Percentiles rank a stretch among this genome's conserved stretches.
phyloP scores from a whole-genome alignment of 1,284 basidiomycete species.

The Malassezia brasiliensis region DNA sequence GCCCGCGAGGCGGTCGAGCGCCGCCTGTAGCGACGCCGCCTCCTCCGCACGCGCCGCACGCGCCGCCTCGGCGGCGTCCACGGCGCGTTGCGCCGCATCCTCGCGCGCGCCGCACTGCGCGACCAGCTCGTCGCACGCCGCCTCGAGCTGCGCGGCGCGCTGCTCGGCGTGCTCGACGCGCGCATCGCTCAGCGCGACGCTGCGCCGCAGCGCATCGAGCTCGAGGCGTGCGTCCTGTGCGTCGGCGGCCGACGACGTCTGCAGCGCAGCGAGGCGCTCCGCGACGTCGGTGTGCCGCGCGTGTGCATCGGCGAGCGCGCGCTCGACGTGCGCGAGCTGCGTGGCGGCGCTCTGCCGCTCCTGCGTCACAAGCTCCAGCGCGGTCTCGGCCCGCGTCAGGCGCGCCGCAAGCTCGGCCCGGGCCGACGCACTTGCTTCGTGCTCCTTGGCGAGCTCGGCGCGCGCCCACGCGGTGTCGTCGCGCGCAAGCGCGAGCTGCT shows the following conservation, averaged over 20 bases:
- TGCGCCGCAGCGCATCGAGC: conserved; percentile 60
- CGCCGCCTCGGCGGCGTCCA: conserved; percentile 53
- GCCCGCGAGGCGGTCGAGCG: conserved; percentile 41
- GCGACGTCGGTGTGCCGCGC: conserved; percentile 63
- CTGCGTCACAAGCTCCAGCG: conserved; percentile 61
- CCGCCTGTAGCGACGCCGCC: conserved; percentile 39
- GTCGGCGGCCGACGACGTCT: conserved; percentile 64
- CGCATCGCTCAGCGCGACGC: conserved; percentile 70
- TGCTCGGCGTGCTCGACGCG: conserved; percentile 67
- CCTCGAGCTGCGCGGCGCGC: conserved; percentile 66
- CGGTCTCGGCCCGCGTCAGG: conserved; percentile 59
- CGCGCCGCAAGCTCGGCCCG: conserved; percentile 58
- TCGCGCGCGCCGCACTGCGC: conserved; percentile 63
- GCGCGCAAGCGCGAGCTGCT: conserved; percentile 65
- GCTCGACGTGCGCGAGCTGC: conserved; percentile 61
- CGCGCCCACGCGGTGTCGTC: conserved; percentile 59
- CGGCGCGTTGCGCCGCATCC: conserved; percentile 58
- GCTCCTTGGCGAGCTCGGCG: conserved; percentile 32
- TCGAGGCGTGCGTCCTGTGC: conserved; percentile 68
- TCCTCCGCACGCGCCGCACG: conserved; percentile 50
- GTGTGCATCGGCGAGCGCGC: conserved; percentile 59
- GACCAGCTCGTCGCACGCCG: conserved; percentile 63
- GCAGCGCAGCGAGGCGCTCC: conserved; percentile 62
- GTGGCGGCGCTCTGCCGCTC: conserved; percentile 58
- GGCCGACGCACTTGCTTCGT: conserved; percentile 23